phyloP scores from a whole-genome alignment of 2,329 filamentous ascomycete genomes.

The Venturia oleaginea region DNA sequence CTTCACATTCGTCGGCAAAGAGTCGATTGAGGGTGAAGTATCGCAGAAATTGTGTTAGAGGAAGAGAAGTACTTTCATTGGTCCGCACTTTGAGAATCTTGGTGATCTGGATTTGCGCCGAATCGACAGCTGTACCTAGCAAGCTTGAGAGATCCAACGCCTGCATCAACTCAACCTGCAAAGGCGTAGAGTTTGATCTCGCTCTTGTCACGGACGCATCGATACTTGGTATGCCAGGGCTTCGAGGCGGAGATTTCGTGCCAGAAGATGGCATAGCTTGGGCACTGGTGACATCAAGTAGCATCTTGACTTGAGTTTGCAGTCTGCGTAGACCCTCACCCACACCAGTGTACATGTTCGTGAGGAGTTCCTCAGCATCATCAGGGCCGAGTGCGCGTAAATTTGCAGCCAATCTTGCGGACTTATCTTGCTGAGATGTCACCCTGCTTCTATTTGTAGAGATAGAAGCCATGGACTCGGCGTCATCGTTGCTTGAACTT shows the following conservation, averaged over 20 bases:
- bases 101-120: constrained; percentile 63
- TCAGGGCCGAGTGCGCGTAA: constrained; percentile 72
- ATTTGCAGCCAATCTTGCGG: constrained; percentile 77
- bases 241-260: constrained; percentile 39
- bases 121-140: constrained; percentile 70
- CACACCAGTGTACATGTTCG: constrained; percentile 76
- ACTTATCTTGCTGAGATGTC: constrained; percentile 74
- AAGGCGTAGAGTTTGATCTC: constrained; percentile 11
- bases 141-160: constrained; percentile 69
- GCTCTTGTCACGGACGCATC: constrained; percentile 10
- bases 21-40: constrained; percentile 77
- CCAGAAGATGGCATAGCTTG: constrained; percentile 39
- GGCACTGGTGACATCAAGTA: constrained; percentile 87
- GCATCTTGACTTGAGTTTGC: constrained; percentile 83
- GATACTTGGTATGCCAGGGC: constrained; percentile 30
- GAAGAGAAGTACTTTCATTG: constrained; percentile 61
- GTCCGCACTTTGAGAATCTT: constrained; percentile 69
- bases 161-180: constrained; percentile 67
- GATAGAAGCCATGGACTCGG: constrained; percentile 76
- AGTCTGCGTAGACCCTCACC: constrained; percentile 79
- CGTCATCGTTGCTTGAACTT: constrained; percentile 89
- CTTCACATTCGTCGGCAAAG: constrained; percentile 80
- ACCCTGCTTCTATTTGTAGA: constrained; percentile 66
- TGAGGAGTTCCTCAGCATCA: constrained; percentile 75
- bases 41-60: constrained; percentile 62